phyloP scores from a whole-genome alignment of 1,284 basidiomycete species.

The Moniliophthora roreri region DNA sequence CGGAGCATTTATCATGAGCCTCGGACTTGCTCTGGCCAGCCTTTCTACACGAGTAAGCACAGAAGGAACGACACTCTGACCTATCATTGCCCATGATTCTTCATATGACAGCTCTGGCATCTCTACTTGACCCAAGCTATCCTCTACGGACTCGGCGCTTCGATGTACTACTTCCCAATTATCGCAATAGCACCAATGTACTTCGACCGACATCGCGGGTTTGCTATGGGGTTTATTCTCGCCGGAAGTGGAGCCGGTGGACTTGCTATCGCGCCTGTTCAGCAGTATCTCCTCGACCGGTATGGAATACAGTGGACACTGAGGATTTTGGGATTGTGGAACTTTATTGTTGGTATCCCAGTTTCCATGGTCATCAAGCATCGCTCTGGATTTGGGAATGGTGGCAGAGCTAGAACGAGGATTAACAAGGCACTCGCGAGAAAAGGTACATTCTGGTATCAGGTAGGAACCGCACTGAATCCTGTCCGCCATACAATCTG shows the following conservation, averaged over 20 bases:
- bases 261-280: constrained; percentile 41
- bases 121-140: constrained; percentile 42
- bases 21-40: constrained; percentile 40
- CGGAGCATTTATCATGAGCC: constrained; percentile 40
- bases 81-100: background rate
- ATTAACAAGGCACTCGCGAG: constrained; percentile 36
- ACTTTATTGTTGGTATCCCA: constrained; percentile 36
- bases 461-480: constrained; percentile 26
- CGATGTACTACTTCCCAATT: constrained; percentile 44
- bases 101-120: constrained; percentile 40
- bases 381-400: constrained; percentile 21
- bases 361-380: constrained; percentile 34
- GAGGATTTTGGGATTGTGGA: constrained; percentile 40
- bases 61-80: too few species aligned
- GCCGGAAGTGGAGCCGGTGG: constrained; percentile 43
- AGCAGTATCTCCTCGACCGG: constrained; percentile 35
- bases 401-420: constrained; percentile 12
- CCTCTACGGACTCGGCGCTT: constrained; percentile 42
- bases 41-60: constrained; percentile 33
- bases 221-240: constrained; percentile 44
- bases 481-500: background rate
- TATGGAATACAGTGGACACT: constrained; percentile 37
- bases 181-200: constrained; percentile 43
- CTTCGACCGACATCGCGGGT: constrained; percentile 44
- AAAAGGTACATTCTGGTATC: constrained; percentile 42